Conservation (phyloP, 306 rosid genomes). For the Inga oerstediana region DNA sequence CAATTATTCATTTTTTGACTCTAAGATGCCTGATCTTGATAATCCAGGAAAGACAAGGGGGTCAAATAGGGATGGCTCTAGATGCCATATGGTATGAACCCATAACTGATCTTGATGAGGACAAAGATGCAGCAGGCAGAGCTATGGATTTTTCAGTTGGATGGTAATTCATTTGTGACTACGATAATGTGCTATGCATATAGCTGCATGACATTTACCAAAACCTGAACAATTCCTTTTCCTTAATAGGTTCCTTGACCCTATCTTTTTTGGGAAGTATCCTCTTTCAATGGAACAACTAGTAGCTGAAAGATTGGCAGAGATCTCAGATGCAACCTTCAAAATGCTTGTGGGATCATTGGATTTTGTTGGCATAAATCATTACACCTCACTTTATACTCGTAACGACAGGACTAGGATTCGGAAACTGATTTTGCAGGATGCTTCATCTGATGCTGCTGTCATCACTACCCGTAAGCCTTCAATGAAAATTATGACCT, state of each 20-base stretch:
- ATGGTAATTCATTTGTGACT: conserved; percentile 56
- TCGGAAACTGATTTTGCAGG: conserved; percentile 64
- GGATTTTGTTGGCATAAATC: conserved; percentile 87
- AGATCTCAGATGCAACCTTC: conserved; percentile 54
- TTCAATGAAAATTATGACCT: conserved; percentile 11
- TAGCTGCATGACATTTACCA: conserved; percentile 3
- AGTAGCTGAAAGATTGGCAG: conserved; percentile 74
- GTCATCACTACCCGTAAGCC: conserved; percentile 78
- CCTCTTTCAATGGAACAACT: conserved; percentile 75
- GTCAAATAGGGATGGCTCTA: conserved; percentile 79
- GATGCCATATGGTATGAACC: conserved; percentile 90
- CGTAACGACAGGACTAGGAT: conserved; percentile 72
- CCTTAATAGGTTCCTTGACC: conserved; percentile 81
- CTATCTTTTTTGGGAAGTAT: conserved; percentile 74
- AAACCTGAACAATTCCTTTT: conserved; percentile 3
- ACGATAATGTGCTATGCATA: background rate
- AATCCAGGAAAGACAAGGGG: conserved; percentile 71
- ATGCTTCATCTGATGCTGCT: conserved; percentile 78
- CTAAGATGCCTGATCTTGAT: background rate
- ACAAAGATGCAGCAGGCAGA: conserved; percentile 77
- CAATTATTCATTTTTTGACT: background rate
- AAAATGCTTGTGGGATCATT: conserved; percentile 63
- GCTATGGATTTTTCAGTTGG: conserved; percentile 82
- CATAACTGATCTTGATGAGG: conserved; percentile 71
- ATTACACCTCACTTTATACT: conserved; percentile 80